Conservation (phyloP, 73 alveolate species). For the Tetrahymena elliotti region DNA sequence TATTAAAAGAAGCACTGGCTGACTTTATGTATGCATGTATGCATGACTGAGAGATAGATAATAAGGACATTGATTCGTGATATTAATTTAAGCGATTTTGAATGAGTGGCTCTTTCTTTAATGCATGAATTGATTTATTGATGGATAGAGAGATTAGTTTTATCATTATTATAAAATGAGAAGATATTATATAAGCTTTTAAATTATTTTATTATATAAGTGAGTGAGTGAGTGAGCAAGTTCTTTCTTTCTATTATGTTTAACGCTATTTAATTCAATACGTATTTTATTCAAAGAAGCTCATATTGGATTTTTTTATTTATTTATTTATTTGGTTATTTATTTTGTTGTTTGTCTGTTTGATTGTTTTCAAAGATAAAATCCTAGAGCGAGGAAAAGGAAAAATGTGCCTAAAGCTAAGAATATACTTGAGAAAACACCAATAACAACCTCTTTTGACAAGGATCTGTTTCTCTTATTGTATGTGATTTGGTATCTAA, state of each 20-base stretch:
- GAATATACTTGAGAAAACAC: constrained; percentile 24
- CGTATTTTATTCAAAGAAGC: not conserved
- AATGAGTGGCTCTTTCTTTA: not conserved
- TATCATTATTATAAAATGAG: not conserved
- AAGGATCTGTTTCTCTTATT: constrained; percentile 28
- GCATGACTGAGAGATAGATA: not conserved
- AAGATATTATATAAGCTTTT: not conserved
- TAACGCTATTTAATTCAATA: not conserved
- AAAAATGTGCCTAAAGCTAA: constrained; percentile 38
- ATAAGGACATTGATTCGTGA: not conserved
- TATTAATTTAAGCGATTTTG: not conserved
- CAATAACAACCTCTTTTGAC: constrained; percentile 28
- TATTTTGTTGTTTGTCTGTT: too few species aligned
- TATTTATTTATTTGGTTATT: not conserved
- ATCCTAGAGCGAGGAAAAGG: constrained; percentile 33
- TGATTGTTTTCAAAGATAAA: constrained; percentile 41
- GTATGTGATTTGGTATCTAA: constrained; percentile 19
- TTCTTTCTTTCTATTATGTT: not conserved
- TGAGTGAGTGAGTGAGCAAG: not conserved
- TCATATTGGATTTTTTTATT: not conserved
- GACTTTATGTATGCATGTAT: too few species aligned
- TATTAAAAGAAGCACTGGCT: not conserved
- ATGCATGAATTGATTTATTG: not conserved
- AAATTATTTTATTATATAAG: not conserved
- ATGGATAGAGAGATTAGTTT: too few species aligned